A percentile compares a stretch with the other conserved stretches of the same genome.
Evolutionary conservation across 495 filamentous ascomycete genomes (phyloP).

Genomic region (Tuber calosporum): DNA sequence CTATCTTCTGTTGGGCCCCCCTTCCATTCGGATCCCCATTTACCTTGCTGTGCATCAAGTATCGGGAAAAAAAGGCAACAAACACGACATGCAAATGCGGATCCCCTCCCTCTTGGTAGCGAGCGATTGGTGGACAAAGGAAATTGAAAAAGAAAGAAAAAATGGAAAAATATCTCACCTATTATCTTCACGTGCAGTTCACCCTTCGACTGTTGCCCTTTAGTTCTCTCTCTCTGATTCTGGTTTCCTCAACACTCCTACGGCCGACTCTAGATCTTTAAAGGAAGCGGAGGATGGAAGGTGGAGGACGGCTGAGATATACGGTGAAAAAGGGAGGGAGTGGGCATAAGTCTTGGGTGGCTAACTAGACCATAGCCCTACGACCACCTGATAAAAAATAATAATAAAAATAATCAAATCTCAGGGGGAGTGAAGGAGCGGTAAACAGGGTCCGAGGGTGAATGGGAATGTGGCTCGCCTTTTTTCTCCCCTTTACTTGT

Average conservation of each 20-base stretch:
- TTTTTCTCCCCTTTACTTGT: background rate
- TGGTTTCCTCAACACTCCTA: conserved; percentile 10
- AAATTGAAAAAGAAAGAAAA: background rate
- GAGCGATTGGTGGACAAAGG: background rate
- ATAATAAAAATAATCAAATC: too few species aligned
- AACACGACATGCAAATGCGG: background rate
- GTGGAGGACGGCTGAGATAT: conserved; percentile 10
- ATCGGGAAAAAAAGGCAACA: background rate
- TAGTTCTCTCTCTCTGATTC: background rate
- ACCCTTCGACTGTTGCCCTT: background rate
- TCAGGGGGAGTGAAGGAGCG: background rate
- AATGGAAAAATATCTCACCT: conserved; percentile 7
- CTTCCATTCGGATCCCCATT: background rate
- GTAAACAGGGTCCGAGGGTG: background rate
- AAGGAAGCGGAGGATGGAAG: conserved; percentile 15
- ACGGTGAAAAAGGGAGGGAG: conserved; percentile 6
- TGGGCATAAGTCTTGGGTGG: conserved; percentile 18
- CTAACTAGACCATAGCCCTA: conserved; percentile 19
- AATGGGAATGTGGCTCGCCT: background rate
- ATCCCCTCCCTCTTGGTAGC: background rate
- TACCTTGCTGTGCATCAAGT: background rate
- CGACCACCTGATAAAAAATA: background rate
- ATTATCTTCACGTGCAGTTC: conserved; percentile 14
- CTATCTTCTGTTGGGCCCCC: background rate
- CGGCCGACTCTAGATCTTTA: conserved; percentile 10